These are phyloP conservation scores for Malbranchea cinnamomea DNA, from an alignment of 2,329 filamentous ascomycete species.

Conservation along the genomic window DNA sequence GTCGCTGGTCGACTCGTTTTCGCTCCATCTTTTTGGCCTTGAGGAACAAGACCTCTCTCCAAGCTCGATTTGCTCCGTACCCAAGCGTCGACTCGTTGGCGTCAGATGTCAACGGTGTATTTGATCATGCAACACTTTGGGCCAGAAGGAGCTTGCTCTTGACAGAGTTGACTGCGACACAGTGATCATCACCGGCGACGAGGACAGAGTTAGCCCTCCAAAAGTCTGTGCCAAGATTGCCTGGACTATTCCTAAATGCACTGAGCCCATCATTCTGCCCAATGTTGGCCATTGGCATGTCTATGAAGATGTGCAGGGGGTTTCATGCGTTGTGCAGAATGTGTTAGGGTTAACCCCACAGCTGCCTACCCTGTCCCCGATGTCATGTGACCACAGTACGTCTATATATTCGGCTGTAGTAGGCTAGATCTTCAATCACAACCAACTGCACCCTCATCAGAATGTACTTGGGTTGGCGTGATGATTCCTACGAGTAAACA, in stretches of 20 bases:
- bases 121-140: conserved; percentile 21
- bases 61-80: conserved; percentile 29
- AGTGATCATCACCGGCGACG: conserved; percentile 31
- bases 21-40: conserved; percentile 35
- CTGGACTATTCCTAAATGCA: conserved; percentile 9
- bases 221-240: conserved; percentile 21
- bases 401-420: too few species aligned
- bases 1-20: conserved; percentile 17
- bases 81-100: conserved; percentile 33
- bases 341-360: neutral
- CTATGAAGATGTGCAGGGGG: conserved; percentile 29
- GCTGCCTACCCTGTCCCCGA: too few species aligned
- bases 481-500: too few species aligned
- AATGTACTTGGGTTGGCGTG: too few species aligned
- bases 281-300: conserved; percentile 37
- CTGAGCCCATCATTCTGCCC: conserved; percentile 21
- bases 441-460: too few species aligned
- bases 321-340: conserved; percentile 1
- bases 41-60: conserved; percentile 43
- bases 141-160: conserved; percentile 20
- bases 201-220: conserved; percentile 31
- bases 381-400: too few species aligned
- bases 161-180: conserved; percentile 19
- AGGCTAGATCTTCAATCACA: too few species aligned
- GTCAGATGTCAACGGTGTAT: conserved; percentile 27